These are phyloP conservation scores for Cladosporium velox DNA, from an alignment of 2,329 filamentous ascomycete genomes.

Conservation along the genomic window DNA sequence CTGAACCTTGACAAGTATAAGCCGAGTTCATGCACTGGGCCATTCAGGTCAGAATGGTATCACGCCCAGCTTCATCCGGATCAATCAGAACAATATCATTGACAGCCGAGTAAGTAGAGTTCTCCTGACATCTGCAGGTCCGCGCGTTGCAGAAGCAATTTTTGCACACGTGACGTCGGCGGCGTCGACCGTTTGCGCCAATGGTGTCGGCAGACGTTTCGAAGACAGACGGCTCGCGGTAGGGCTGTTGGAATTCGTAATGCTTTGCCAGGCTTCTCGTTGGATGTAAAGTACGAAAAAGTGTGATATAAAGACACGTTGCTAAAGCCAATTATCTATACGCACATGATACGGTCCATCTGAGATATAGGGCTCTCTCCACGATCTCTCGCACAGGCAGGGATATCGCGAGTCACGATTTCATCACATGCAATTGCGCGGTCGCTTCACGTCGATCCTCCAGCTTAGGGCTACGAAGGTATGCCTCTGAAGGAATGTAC, in stretches of 20 bases:
- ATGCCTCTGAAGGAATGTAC: not conserved
- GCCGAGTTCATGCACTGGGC: not conserved
- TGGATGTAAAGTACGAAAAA: not conserved
- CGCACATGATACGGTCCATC: not conserved
- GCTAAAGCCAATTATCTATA: not conserved
- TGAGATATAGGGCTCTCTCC: not conserved
- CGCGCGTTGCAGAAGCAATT: slow-evolving; percentile 15
- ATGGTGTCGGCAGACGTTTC: slow-evolving; percentile 9
- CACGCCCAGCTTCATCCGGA: not conserved
- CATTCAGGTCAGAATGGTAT: not conserved
- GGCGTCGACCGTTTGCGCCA: slow-evolving; percentile 3
- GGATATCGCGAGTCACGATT: not conserved
- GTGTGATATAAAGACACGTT: not conserved
- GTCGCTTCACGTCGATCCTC: not conserved
- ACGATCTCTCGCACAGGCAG: not conserved
- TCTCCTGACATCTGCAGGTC: slow-evolving; percentile 15
- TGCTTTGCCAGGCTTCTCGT: not conserved
- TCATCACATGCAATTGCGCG: not conserved
- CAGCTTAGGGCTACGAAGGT: not conserved
- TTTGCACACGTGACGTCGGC: slow-evolving; percentile 15
- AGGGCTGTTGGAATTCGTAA: not conserved
- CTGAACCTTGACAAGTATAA: not conserved
- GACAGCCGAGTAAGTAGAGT: not conserved
- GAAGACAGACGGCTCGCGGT: not conserved
- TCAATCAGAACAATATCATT: not conserved